Evolutionary conservation across 23 red algal species (phyloP).

Genomic region (Pyropia haitanensis): DNA sequence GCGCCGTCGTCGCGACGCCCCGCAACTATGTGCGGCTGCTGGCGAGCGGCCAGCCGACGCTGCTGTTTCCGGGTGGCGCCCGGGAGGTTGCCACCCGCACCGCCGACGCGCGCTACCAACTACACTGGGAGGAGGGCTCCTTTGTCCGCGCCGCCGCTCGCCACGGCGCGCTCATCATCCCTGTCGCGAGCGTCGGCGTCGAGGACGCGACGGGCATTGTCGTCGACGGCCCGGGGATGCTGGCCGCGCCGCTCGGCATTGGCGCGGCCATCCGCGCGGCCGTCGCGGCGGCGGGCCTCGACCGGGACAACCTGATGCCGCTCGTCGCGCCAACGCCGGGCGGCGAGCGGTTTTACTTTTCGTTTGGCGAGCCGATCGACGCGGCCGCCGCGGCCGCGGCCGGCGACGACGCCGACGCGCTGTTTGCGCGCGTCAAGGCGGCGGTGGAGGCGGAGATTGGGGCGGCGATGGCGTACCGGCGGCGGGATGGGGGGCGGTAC

Average conservation of each 20-base stretch:
- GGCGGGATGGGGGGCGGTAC: slow-evolving; percentile 7
- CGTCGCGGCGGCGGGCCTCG: slow-evolving; percentile 11
- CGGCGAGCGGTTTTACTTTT: slow-evolving; percentile 36
- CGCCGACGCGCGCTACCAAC: slow-evolving; percentile 32
- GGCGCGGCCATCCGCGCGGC: slow-evolving; percentile 16
- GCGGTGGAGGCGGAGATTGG: slow-evolving; percentile 23
- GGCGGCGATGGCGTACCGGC: slow-evolving; percentile 3
- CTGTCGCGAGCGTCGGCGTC: slow-evolving; percentile 57
- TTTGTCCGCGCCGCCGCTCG: slow-evolving; percentile 64
- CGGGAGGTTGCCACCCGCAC: slow-evolving; percentile 62
- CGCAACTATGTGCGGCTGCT: slow-evolving; percentile 61
- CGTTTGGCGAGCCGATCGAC: slow-evolving; percentile 39
- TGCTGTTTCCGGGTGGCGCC: slow-evolving; percentile 84
- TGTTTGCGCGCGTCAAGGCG: slow-evolving; percentile 3
- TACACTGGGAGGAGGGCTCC: slow-evolving; percentile 36
- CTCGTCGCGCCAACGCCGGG: slow-evolving; percentile 10
- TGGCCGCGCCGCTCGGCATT: slow-evolving; percentile 28
- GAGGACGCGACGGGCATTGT: slow-evolving; percentile 66
- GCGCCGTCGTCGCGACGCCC: slow-evolving; percentile 61
- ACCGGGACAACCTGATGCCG: slow-evolving; percentile 18
- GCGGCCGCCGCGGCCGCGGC: slow-evolving; percentile 3
- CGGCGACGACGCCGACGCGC: slow-evolving; percentile 2
- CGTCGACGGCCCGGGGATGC: slow-evolving; percentile 58
- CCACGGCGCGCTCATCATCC: slow-evolving; percentile 68
- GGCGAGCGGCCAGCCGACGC: slow-evolving; percentile 16